A percentile compares a stretch with the other conserved stretches of the same genome.
Conservation (phyloP, 2,329 filamentous ascomycete species). For the Alternaria hordeiaustralica region DNA sequence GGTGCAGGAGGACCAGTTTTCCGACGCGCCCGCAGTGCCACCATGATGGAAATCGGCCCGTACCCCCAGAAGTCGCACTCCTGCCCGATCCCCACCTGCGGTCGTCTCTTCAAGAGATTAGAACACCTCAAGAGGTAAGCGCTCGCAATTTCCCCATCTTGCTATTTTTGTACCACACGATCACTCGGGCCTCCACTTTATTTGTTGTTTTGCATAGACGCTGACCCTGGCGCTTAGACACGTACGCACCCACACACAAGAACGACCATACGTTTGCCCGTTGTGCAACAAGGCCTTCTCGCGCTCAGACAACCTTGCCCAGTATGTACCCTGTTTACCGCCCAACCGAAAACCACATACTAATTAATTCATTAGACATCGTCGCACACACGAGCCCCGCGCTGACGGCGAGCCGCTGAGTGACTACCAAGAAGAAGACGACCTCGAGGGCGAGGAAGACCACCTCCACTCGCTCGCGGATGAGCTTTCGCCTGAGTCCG, state of each 20-base stretch:
- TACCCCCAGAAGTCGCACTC: slow-evolving; percentile 98
- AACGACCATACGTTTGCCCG: slow-evolving; percentile 96
- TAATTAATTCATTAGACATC: slow-evolving; percentile 63
- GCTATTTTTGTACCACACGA: slow-evolving; percentile 13
- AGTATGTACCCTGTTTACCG: slow-evolving; percentile 64
- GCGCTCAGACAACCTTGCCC: slow-evolving; percentile 96
- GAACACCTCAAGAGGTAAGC: slow-evolving; percentile 98
- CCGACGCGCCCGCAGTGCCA: slow-evolving; percentile 89
- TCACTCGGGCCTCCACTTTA: slow-evolving; percentile 17
- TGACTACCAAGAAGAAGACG: slow-evolving; percentile 78
- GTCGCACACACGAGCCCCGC: slow-evolving; percentile 80
- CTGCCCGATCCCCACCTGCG: slow-evolving; percentile 98
- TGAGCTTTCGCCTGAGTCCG: slow-evolving; percentile 76
- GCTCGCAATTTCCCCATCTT: slow-evolving; percentile 44
- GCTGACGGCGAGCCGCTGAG: slow-evolving; percentile 68
- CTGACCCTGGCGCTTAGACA: slow-evolving; percentile 71
- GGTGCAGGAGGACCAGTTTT: slow-evolving; percentile 75
- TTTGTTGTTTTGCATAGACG: slow-evolving; percentile 54
- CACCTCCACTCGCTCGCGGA: slow-evolving; percentile 82
- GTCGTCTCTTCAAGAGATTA: slow-evolving; percentile 96
- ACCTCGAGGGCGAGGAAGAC: slow-evolving; percentile 87
- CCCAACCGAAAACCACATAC: slow-evolving; percentile 21
- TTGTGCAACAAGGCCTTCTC: slow-evolving; percentile 99
- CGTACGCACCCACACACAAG: slow-evolving; percentile 98
- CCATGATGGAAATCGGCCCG: slow-evolving; percentile 93